Conservation (phyloP, 1,284 basidiomycete species). For the Microbotryum saponariae region DNA sequence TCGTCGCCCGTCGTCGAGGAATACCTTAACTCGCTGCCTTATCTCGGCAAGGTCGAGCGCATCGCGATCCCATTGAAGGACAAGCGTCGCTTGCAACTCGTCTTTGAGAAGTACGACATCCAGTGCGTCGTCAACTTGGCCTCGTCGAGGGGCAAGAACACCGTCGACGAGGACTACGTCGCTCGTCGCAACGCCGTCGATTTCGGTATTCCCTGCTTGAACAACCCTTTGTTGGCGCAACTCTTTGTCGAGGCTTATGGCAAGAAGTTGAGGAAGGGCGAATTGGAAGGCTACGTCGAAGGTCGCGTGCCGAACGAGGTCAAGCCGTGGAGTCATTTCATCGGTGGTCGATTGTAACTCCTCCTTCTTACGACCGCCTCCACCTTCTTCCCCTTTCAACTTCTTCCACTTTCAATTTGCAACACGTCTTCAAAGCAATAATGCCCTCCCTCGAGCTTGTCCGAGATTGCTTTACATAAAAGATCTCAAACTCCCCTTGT, state of each 20-base stretch:
- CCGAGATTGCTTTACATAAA: too few species aligned
- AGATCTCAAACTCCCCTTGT: too few species aligned
- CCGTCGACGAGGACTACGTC: conserved; percentile 91
- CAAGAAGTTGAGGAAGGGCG: conserved; percentile 78
- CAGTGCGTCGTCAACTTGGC: conserved; percentile 93
- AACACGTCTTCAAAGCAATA: too few species aligned
- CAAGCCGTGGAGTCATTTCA: conserved; percentile 32
- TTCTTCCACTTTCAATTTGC: too few species aligned
- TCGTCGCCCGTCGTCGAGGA: conserved; percentile 72
- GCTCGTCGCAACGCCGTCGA: conserved; percentile 63
- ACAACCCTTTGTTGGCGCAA: conserved; percentile 80
- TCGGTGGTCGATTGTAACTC: conserved; percentile 12
- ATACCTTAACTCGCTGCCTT: conserved; percentile 74
- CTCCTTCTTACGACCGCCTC: conserved; percentile 1
- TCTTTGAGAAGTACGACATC: conserved; percentile 82
- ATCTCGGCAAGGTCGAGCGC: conserved; percentile 63
- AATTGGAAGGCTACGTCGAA: conserved; percentile 73
- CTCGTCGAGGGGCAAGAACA: conserved; percentile 65
- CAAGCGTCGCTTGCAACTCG: conserved; percentile 57
- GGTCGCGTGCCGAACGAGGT: conserved; percentile 90
- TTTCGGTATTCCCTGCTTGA: conserved; percentile 61
- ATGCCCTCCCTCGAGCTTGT: too few species aligned
- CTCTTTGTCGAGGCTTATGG: conserved; percentile 86
- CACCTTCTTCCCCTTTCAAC: background rate
- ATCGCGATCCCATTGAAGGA: conserved; percentile 97